Percentiles rank a stretch among this genome's conserved stretches.
phyloP scores from a whole-genome alignment of 2,329 filamentous ascomycete genomes.

The Teratosphaeria pseudoeucalypti region DNA sequence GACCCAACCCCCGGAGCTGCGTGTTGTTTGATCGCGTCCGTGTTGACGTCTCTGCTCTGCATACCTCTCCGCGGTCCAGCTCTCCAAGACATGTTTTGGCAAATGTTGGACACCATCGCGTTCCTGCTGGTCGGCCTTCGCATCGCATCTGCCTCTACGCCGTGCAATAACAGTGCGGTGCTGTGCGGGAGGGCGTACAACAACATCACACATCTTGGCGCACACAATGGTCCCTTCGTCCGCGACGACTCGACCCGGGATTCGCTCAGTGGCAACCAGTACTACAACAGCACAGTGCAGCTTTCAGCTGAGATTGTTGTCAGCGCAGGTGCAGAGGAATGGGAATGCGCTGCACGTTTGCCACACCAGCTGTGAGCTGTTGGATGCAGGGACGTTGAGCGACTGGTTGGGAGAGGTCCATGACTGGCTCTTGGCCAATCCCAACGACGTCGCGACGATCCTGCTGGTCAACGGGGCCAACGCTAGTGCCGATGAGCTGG shows the following conservation, averaged over 20 bases:
- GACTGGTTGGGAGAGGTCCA: slow-evolving; percentile 56
- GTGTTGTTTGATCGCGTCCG: too few species aligned
- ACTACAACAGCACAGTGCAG: slow-evolving; percentile 59
- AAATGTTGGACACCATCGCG: not conserved
- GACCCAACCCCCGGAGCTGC: not conserved
- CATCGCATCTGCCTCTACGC: not conserved
- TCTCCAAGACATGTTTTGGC: not conserved
- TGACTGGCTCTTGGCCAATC: slow-evolving; percentile 57
- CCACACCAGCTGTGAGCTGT: slow-evolving; percentile 55
- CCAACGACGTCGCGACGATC: slow-evolving; percentile 66
- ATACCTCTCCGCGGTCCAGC: not conserved
- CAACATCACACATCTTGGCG: slow-evolving; percentile 67
- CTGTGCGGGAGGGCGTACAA: slow-evolving; percentile 64
- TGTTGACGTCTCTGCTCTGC: too few species aligned
- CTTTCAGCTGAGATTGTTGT: slow-evolving; percentile 62
- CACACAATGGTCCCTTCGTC: slow-evolving; percentile 66
- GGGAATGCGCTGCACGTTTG: slow-evolving; percentile 53
- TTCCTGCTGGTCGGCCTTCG: not conserved
- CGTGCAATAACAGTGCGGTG: slow-evolving; percentile 72
- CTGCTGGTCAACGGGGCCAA: slow-evolving; percentile 61
- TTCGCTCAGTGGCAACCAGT: slow-evolving; percentile 61
- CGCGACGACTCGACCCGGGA: slow-evolving; percentile 52
- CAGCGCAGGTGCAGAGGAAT: slow-evolving; percentile 58
- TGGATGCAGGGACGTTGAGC: slow-evolving; percentile 58
- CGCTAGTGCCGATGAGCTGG: slow-evolving; percentile 46